Evolutionary conservation across 805 yeast genomes (phyloP), one percentile per base, ranked within the genome.

Genomic region (Brettanomyces nanus): DNA sequence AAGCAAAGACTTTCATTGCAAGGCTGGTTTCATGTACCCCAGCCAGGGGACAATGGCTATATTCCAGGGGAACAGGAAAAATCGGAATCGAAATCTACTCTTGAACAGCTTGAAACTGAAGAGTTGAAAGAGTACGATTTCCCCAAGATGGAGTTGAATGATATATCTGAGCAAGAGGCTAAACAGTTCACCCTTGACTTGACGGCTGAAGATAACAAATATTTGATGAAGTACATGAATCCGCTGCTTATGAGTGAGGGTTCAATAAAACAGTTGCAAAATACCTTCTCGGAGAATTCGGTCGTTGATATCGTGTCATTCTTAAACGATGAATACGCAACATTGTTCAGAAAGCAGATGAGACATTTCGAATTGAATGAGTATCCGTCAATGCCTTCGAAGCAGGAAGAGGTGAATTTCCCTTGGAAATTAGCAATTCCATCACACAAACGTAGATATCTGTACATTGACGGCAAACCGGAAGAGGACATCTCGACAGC

Each of bases 11-110:
- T 92, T 26, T 85, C 95, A 1, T 85, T 92, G 43, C 96, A 92
- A 53, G 99, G 99, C 1, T 94, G 99, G 99, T 94, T 90, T 56
- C 99, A 92, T 59, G 85, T 89, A 37, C 99, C 99, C 3, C 97
- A 92, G 56, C 65, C 64, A 9, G 97, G 95, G 7, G 99, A 92
- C 60, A 77, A 73, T 25, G 97, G 97, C 0, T 90, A 59, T 52
- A 71, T 77, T 15, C 76, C 75, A 27, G 95, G 94, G 5, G 95
- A 86, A 54, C 87, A 85, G 56, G 90, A 80, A 51, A 74, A 66
- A 27, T 77, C 84, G 1, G 87, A 80, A 48, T 80, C 83, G 0
- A 68, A 70, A 50, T 75, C 86, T 31, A 85, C 95, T 0, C 69
- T 87, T 44, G 86, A 83, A 52, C 90, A 75, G 52, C 62, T 87